Evolutionary conservation across 164 flowering plant genomes (phyloP).

Genomic region (Vitis riparia): DNA sequence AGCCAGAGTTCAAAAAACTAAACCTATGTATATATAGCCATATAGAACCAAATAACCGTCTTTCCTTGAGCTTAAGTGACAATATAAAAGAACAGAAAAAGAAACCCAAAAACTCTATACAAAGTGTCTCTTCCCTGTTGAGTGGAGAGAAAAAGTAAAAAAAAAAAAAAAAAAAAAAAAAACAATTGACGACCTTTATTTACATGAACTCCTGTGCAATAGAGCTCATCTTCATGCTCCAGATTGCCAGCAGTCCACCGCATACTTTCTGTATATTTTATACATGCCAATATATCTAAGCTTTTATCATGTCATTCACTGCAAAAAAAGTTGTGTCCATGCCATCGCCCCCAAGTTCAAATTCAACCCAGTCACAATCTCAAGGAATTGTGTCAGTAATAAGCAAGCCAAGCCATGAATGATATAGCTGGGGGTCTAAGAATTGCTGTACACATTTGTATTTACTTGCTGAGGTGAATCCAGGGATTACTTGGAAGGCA

Average conservation of each 20-base stretch:
- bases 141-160: not conserved
- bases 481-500: constrained; percentile 6
- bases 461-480: constrained; percentile 20
- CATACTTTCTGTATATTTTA: constrained; percentile 2
- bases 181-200: not conserved
- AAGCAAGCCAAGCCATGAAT: not conserved
- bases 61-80: no score
- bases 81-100: no score
- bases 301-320: not conserved
- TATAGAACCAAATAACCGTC: no score
- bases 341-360: not conserved
- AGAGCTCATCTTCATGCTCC: not conserved
- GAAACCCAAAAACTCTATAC: no score
- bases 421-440: not conserved
- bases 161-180: not conserved
- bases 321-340: not conserved
- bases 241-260: not conserved
- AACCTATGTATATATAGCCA: no score
- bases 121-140: no score
- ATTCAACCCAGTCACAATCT: not conserved
- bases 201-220: constrained; percentile 8
- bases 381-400: not conserved
- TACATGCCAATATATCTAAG: not conserved
- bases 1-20: no score
- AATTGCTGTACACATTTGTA: constrained; percentile 7